phyloP scores from a whole-genome alignment of 1,284 basidiomycete species.

The Boletus mariae region DNA sequence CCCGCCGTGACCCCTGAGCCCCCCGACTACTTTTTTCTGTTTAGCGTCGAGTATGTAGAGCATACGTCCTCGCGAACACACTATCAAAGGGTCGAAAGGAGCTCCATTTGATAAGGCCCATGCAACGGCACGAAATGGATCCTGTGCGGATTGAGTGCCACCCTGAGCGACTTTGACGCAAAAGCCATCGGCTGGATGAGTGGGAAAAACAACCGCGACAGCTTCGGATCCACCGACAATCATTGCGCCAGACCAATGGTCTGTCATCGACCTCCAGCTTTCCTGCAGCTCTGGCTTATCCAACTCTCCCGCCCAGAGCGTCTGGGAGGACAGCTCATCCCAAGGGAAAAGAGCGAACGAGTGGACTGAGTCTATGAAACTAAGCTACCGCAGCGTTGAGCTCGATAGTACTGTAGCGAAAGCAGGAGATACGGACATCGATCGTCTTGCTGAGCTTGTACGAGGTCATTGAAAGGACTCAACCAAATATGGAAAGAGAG shows the following conservation, averaged over 20 bases:
- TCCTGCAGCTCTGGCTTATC: constrained; percentile 31
- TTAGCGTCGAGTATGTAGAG: constrained; percentile 51
- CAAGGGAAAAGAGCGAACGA: constrained; percentile 58
- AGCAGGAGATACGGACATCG: constrained; percentile 23
- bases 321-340: constrained; percentile 41
- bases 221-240: constrained; percentile 42
- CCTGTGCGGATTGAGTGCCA: constrained; percentile 7
- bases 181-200: constrained; percentile 29
- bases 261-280: constrained; percentile 45
- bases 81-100: constrained; percentile 51
- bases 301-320: constrained; percentile 45
- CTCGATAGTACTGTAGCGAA: not conserved
- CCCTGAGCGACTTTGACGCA: constrained; percentile 29
- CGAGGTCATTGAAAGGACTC: not conserved
- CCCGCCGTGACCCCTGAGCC: constrained; percentile 65
- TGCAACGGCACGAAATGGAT: constrained; percentile 37
- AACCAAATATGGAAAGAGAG: constrained; percentile 26
- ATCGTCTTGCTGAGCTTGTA: constrained; percentile 29
- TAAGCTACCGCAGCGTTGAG: constrained; percentile 22
- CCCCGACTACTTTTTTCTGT: constrained; percentile 39
- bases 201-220: constrained; percentile 33
- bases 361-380: constrained; percentile 25
- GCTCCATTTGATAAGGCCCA: constrained; percentile 52
- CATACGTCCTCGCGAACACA: constrained; percentile 50
- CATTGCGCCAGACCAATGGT: constrained; percentile 44